Evolutionary conservation across 768 basidiomycete genomes (phyloP).

Genomic region (Russula vinacea): DNA sequence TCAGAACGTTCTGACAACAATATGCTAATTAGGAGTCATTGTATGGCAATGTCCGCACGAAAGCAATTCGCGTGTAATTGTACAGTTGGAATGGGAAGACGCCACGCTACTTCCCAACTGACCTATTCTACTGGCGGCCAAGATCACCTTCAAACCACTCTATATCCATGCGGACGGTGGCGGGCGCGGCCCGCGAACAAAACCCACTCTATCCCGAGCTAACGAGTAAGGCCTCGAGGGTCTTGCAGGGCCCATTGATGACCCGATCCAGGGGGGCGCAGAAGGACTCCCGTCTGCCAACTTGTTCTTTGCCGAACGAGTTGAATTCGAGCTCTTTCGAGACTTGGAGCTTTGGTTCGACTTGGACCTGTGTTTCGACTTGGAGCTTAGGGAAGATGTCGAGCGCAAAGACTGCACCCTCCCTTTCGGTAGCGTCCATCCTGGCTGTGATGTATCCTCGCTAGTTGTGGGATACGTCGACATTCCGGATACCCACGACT

Average conservation of each 20-base stretch:
- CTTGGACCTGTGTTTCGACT: slow-evolving; percentile 11
- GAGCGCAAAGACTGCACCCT: neutral
- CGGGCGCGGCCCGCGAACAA: slow-evolving; percentile 22
- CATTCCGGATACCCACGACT: slow-evolving; percentile 12
- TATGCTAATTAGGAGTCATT: neutral
- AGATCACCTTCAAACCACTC: neutral
- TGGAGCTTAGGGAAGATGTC: slow-evolving; percentile 4
- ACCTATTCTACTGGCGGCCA: neutral
- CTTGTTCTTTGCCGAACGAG: slow-evolving; percentile 4
- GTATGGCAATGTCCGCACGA: neutral
- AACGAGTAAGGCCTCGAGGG: neutral
- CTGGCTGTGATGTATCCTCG: neutral
- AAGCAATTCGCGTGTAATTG: neutral
- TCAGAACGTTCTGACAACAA: no score
- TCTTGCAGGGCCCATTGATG: neutral
- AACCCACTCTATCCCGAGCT: neutral
- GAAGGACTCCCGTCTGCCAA: neutral
- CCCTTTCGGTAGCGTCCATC: neutral
- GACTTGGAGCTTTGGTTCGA: slow-evolving; percentile 16
- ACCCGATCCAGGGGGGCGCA: neutral
- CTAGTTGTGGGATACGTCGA: neutral
- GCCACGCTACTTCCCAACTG: neutral
- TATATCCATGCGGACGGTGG: neutral
- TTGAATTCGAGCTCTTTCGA: slow-evolving; percentile 16
- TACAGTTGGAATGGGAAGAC: neutral